phyloP scores from a whole-genome alignment of 2,329 filamentous ascomycete genomes.

The Cercospora beticola region DNA sequence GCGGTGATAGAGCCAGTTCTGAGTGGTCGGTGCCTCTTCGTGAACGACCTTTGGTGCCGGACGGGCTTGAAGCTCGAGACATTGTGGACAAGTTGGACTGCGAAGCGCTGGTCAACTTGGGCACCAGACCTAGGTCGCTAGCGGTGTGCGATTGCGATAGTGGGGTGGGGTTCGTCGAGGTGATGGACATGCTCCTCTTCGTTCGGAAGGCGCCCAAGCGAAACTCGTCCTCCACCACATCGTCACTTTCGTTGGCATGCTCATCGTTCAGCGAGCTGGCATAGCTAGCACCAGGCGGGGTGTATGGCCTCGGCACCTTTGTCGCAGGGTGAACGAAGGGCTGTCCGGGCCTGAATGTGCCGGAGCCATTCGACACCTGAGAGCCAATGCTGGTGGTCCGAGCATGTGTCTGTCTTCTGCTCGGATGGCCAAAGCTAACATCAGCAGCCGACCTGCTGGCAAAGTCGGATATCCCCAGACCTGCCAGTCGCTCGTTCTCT shows the following conservation, averaged over 20 bases:
- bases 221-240: slow-evolving; percentile 50
- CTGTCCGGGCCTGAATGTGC: slow-evolving; percentile 48
- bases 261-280: slow-evolving; percentile 50
- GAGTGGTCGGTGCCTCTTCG: slow-evolving; percentile 51
- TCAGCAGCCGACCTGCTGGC: slow-evolving; percentile 45
- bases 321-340: slow-evolving; percentile 58
- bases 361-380: slow-evolving; percentile 53
- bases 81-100: slow-evolving; percentile 54
- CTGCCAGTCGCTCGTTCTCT: slow-evolving; percentile 54
- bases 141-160: slow-evolving; percentile 37
- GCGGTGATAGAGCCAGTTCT: slow-evolving; percentile 50
- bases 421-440: slow-evolving; percentile 45
- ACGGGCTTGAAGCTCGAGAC: slow-evolving; percentile 39
- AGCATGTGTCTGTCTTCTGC: slow-evolving; percentile 47
- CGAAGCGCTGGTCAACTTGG: slow-evolving; percentile 51
- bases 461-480: slow-evolving; percentile 56
- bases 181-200: slow-evolving; percentile 48
- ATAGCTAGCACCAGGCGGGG: slow-evolving; percentile 53
- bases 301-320: slow-evolving; percentile 55
- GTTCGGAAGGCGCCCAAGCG: slow-evolving; percentile 38
- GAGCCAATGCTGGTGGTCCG: slow-evolving; percentile 58
- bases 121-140: slow-evolving; percentile 44
- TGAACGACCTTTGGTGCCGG: slow-evolving; percentile 40
- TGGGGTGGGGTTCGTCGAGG: slow-evolving; percentile 38
- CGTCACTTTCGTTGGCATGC: slow-evolving; percentile 42